A percentile compares a stretch with the other conserved stretches of the same genome.
Evolutionary conservation across 768 basidiomycete genomes (phyloP).

Genomic region (Mycena belliarum): DNA sequence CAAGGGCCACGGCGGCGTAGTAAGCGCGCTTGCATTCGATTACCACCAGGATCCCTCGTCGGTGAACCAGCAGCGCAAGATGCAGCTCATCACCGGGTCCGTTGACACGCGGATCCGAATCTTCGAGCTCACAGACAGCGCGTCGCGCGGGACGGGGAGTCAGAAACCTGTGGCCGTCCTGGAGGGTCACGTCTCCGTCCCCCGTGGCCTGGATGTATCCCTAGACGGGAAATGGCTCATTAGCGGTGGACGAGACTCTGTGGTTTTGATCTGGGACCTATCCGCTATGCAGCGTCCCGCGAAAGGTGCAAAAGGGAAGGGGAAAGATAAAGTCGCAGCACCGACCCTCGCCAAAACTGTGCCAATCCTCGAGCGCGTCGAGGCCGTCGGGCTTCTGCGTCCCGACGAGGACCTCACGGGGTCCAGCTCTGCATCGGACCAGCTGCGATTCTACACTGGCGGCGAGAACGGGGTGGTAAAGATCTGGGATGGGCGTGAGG

Average conservation of each 20-base stretch:
- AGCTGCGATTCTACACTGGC: slow-evolving; percentile 79
- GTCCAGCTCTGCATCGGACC: slow-evolving; percentile 37
- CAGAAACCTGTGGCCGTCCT: slow-evolving; percentile 77
- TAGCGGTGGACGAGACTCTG: slow-evolving; percentile 90
- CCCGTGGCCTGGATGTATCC: slow-evolving; percentile 85
- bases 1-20: slow-evolving; percentile 96
- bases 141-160: slow-evolving; percentile 53
- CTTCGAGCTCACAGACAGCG: slow-evolving; percentile 78
- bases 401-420: slow-evolving; percentile 50
- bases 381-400: slow-evolving; percentile 76
- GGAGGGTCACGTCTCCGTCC: slow-evolving; percentile 95
- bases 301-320: slow-evolving; percentile 48
- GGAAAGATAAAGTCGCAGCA: slow-evolving; percentile 50
- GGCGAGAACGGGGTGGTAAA: slow-evolving; percentile 87
- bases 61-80: slow-evolving; percentile 47
- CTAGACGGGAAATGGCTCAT: slow-evolving; percentile 87
- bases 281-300: slow-evolving; percentile 32
- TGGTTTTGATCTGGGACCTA: slow-evolving; percentile 92
- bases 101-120: slow-evolving; percentile 92
- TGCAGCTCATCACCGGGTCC: slow-evolving; percentile 88
- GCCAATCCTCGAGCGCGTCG: slow-evolving; percentile 81
- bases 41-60: slow-evolving; percentile 65
- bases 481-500: slow-evolving; percentile 80
- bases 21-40: slow-evolving; percentile 87
- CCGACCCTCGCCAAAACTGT: slow-evolving; percentile 78